These are phyloP conservation scores for Colletotrichum sp. DNA, from an alignment of 2,329 filamentous ascomycete species.

Conservation along the genomic window DNA sequence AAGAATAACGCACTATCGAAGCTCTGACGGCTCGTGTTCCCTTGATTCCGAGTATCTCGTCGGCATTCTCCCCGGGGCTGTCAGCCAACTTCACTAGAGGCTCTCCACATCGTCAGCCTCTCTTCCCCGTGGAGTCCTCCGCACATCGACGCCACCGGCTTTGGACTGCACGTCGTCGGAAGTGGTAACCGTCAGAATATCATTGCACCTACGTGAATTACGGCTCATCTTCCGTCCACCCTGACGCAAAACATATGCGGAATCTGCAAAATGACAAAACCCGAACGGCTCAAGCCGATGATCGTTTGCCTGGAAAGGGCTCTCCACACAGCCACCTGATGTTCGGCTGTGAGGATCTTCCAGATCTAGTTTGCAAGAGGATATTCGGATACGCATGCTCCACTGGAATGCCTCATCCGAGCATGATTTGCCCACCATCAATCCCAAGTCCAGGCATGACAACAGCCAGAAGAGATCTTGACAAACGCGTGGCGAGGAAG, in stretches of 20 bases:
- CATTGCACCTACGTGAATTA: neutral
- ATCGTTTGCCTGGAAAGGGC: neutral
- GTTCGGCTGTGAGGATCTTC: neutral
- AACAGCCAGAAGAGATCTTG: neutral
- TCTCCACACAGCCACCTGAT: neutral
- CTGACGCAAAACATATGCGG: neutral
- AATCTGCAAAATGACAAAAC: neutral
- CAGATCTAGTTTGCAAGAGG: neutral
- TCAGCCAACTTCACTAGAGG: neutral
- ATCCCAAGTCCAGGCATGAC: neutral
- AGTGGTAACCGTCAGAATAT: neutral
- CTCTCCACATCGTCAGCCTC: neutral
- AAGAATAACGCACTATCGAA: neutral
- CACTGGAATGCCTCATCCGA: neutral
- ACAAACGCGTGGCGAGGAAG: neutral
- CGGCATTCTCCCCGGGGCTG: neutral
- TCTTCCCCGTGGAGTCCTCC: neutral
- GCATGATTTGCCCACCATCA: neutral
- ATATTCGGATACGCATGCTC: conserved; percentile 1
- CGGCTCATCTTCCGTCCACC: neutral
- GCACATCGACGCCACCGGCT: neutral
- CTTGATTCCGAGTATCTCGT: conserved; percentile 13
- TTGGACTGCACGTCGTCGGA: neutral
- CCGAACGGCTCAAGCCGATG: neutral
- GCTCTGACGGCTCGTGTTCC: neutral